Percentiles rank a stretch among this genome's conserved stretches.
These are phyloP conservation scores for Clonostachys rosea DNA, from an alignment of 2,329 filamentous ascomycete species.

Conservation along the genomic window DNA sequence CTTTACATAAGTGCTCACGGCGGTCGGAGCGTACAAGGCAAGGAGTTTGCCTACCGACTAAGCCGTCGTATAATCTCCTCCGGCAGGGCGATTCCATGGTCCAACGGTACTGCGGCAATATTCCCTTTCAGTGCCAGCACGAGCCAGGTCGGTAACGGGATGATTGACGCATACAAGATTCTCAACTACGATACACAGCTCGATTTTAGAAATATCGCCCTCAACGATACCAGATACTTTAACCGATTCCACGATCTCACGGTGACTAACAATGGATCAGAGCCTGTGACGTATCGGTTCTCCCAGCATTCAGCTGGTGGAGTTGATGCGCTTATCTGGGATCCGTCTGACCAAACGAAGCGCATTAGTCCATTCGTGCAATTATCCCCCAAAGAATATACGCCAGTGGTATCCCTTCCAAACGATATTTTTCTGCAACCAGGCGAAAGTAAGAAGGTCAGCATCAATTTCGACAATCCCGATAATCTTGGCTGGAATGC, in stretches of 20 bases:
- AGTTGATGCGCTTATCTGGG: constrained; percentile 32
- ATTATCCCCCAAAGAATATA: constrained; percentile 9
- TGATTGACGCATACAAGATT: constrained; percentile 33
- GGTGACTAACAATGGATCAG: constrained; percentile 28
- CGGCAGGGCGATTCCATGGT: constrained; percentile 16
- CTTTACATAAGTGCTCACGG: constrained; percentile 25
- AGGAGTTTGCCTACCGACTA: constrained; percentile 17
- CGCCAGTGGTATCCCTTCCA: constrained; percentile 10
- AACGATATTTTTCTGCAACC: constrained; percentile 13
- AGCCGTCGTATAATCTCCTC: constrained; percentile 22
- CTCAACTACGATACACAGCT: constrained; percentile 28
- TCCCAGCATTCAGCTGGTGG: constrained; percentile 21
- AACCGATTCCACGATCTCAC: constrained; percentile 10
- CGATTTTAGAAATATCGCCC: constrained; percentile 29
- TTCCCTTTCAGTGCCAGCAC: constrained; percentile 23
- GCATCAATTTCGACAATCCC: constrained; percentile 19
- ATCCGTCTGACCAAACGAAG: constrained; percentile 7
- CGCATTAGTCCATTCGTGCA: constrained; percentile 12
- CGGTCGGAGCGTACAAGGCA: constrained; percentile 20
- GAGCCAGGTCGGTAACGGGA: constrained; percentile 30
- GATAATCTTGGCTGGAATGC: constrained; percentile 16
- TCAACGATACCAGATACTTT: constrained; percentile 38
- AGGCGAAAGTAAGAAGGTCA: constrained; percentile 15
- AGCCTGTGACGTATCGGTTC: constrained; percentile 23
- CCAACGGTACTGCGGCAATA: constrained; percentile 11